Percentiles rank a stretch among this genome's conserved stretches.
These are phyloP conservation scores for Cryphonectria naterciae DNA, from an alignment of 2,329 filamentous ascomycete genomes.

Conservation along the genomic window DNA sequence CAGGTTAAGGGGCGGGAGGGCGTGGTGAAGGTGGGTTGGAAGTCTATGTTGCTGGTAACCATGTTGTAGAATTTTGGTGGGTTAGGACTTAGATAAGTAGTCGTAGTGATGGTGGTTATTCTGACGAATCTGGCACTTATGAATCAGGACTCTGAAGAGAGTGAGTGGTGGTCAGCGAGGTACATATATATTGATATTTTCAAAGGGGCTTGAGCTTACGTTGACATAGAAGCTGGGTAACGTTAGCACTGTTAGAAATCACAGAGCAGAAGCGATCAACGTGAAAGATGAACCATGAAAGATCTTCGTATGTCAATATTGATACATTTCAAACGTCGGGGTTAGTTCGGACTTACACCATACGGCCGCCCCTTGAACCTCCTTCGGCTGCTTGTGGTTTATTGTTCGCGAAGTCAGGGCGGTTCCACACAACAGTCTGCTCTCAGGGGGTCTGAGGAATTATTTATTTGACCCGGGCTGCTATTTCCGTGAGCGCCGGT, in stretches of 20 bases:
- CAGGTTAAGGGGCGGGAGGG: slow-evolving; percentile 39
- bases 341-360: not conserved
- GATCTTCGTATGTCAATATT: not conserved
- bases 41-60: not conserved
- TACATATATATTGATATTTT: not conserved
- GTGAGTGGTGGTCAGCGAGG: not conserved
- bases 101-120: not conserved
- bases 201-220: not conserved
- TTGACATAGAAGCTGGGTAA: too few species aligned
- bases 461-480: not conserved
- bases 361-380: not conserved
- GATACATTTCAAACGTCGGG: not conserved
- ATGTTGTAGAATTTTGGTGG: slow-evolving; percentile 8
- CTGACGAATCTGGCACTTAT: not conserved
- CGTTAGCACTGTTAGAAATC: not conserved
- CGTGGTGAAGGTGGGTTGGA: slow-evolving; percentile 29
- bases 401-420: not conserved
- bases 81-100: not conserved
- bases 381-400: not conserved
- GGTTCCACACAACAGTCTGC: not conserved
- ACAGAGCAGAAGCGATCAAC: not conserved
- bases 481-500: not conserved
- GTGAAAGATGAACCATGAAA: not conserved
- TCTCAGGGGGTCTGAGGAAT: not conserved
- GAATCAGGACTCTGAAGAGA: not conserved